Evolutionary conservation across 1,284 basidiomycete genomes (phyloP), one percentile per base, ranked within the genome.

Genomic region (Sutorius eximius): DNA sequence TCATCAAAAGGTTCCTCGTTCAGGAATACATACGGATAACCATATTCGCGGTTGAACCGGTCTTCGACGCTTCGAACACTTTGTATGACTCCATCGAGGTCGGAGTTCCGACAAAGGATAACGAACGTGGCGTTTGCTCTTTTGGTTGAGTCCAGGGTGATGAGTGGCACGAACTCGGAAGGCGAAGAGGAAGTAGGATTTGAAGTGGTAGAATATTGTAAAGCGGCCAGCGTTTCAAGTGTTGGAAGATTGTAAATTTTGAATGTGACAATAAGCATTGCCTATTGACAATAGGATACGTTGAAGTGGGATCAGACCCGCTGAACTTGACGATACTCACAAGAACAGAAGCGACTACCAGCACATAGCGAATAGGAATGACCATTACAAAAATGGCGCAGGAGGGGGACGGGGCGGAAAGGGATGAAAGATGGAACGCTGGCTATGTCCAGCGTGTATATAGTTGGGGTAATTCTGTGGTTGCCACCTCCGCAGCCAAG

Each of bases 1-100:
- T 86, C 83, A 7, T 76, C 74, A 59, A 90, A 90, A 2, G 80
- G 79, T 51, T 85, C 82, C 36, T 91, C 87, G 65, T 90, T 89
- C 47, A 90, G 70, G 60, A 90, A 82, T 5, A 89, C 83, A 73
- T 83, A 90, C 7, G 87, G 86, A 64, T 91, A 91, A 44, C 78
- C 69, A 53, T 78, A 79, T 57, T 79, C 75, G 54, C 75, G 74
- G 67, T 90, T 90, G 73, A 90, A 86, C 5, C 81, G 72, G 53
- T 83, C 80, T 63, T 85, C 83, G 50, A 82, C 65, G 36, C 79
- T 76, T 56, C 75, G 75, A 46, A 86, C 76, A 56, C 77, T 82
- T 18, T 73, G 72, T 27, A 86, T 72, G 18, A 84, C 77, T 5
- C 79, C 79, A 55, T 78, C 75, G 20, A 90, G 64, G 60, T 81